Evolutionary conservation across 225 moss, liverwort and hornwort species (phyloP), one percentile per base, ranked within the genome.

Genomic region (Pseudisothecium myosuroides): DNA sequence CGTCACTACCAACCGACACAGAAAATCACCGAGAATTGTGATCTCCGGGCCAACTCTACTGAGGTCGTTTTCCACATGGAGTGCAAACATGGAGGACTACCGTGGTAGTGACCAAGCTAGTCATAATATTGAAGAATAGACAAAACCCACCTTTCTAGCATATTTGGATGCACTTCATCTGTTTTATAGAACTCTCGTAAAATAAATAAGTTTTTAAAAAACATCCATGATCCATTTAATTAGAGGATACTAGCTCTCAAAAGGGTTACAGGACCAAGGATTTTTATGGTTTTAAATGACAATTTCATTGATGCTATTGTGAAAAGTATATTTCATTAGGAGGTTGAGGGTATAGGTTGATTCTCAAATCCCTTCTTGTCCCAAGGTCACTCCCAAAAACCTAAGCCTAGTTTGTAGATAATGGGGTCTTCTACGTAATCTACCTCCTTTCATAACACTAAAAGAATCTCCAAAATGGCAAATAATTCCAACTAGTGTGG

Each of bases 321-420:
- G 14, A 6, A 6, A 37, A 36, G 7, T 56, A 6, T 9, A 22
- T 36, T 22, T 76, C 3, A 23, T 5, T 14, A 36, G 0, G 5
- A 76, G 0, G 31, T 0, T 7, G 7, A 37, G 1, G 10, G 0
- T 15, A 24, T 9, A 15, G 9, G 2, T 54, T 55, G 10, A 37
- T 55, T 24, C 5, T 24, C 3, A 1, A n/a, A 56, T n/a, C 6
- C 17, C 10, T 78, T n/a, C 1, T n/a, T 26, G n/a, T n/a, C 7
- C 1, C 1, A 0, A 22, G 14, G 5, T 76, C 0, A 2, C 36
- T 36, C 3, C 36, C 9, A 22, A 21, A 76, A 34, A 34, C 4
- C 34, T 52, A 34, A 17, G 22, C 3, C 34, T 34, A 22, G 5
- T 36, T 76, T 76, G 13, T 34, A 76, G 8, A 21, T 49, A 19